These are phyloP conservation scores for Dryas alaskensis DNA, from an alignment of 306 rosid genomes.

Conservation along the genomic window DNA sequence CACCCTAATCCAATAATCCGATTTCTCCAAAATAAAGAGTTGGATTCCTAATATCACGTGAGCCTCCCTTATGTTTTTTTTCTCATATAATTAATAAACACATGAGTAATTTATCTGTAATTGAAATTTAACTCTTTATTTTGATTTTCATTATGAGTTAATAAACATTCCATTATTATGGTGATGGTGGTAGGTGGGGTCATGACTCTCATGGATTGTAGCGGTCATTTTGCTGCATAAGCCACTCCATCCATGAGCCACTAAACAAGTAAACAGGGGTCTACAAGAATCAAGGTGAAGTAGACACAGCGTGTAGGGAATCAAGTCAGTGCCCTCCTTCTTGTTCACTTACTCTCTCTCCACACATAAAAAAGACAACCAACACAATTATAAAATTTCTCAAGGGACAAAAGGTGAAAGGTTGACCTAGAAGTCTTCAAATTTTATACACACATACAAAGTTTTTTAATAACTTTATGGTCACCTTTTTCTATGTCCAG, in stretches of 20 bases:
- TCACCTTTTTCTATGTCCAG: slow-evolving; percentile 1
- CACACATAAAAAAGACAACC: slow-evolving; percentile 11
- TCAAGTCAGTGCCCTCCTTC: slow-evolving; percentile 15
- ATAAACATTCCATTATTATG: too few relatives aligned
- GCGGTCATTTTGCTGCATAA: slow-evolving; percentile 28
- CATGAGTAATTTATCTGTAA: too few relatives aligned
- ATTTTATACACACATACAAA: slow-evolving; percentile 3
- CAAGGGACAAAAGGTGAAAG: slow-evolving; percentile 12
- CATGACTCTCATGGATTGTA: neutral
- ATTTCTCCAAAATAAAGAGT: too few relatives aligned
- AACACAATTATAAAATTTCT: neutral
- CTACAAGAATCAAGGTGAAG: slow-evolving; percentile 25
- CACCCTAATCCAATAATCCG: too few relatives aligned
- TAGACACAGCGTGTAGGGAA: slow-evolving; percentile 5
- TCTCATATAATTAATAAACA: too few relatives aligned
- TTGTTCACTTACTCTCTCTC: neutral
- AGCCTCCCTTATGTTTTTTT: too few relatives aligned
- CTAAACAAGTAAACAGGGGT: slow-evolving; percentile 18
- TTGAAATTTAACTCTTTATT: too few relatives aligned
- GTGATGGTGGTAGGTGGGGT: neutral
- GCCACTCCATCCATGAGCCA: neutral
- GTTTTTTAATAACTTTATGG: slow-evolving; percentile 2
- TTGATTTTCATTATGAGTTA: too few relatives aligned
- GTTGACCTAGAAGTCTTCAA: slow-evolving; percentile 22
- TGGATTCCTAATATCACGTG: too few relatives aligned